These are phyloP conservation scores for Hypoxylon sp. DNA, from an alignment of 2,329 filamentous ascomycete genomes.

Conservation along the genomic window DNA sequence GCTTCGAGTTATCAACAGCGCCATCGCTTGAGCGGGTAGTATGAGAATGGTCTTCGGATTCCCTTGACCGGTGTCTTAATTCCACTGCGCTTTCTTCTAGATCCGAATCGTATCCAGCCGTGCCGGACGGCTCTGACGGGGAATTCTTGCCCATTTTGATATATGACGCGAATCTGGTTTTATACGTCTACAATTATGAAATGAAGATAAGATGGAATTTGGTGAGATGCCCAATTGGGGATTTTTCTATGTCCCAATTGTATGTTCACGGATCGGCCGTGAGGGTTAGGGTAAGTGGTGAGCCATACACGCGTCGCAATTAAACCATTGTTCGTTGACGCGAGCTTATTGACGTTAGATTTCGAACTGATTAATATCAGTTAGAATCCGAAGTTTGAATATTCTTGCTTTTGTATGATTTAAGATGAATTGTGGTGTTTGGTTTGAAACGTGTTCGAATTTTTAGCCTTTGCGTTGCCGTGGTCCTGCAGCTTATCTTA, in stretches of 20 bases:
- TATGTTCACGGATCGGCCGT: conserved; percentile 14
- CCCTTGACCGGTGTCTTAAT: conserved; percentile 35
- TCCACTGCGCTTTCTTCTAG: conserved; percentile 46
- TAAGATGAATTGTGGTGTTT: no score
- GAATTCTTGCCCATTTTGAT: conserved; percentile 45
- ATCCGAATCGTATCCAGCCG: conserved; percentile 44
- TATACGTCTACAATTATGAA: not conserved
- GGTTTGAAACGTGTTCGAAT: conserved; percentile 24
- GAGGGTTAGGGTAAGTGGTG: conserved; percentile 4
- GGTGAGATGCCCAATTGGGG: conserved; percentile 30
- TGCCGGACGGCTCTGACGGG: conserved; percentile 47
- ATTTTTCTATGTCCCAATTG: conserved; percentile 13
- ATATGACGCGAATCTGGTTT: not conserved
- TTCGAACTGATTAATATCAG: no score
- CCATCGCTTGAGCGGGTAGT: no score
- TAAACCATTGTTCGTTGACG: conserved; percentile 8
- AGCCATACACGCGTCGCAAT: conserved; percentile 18
- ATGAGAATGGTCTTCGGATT: conserved; percentile 13
- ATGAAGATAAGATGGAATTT: conserved; percentile 6
- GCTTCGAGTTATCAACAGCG: conserved; percentile 48
- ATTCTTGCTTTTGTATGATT: no score
- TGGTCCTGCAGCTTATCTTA: no score
- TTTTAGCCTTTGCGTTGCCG: no score
- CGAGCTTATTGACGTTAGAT: no score
- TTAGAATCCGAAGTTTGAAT: no score